These are phyloP conservation scores for Hypericum perforatum DNA, from an alignment of 345 rosid species.

Conservation along the genomic window DNA sequence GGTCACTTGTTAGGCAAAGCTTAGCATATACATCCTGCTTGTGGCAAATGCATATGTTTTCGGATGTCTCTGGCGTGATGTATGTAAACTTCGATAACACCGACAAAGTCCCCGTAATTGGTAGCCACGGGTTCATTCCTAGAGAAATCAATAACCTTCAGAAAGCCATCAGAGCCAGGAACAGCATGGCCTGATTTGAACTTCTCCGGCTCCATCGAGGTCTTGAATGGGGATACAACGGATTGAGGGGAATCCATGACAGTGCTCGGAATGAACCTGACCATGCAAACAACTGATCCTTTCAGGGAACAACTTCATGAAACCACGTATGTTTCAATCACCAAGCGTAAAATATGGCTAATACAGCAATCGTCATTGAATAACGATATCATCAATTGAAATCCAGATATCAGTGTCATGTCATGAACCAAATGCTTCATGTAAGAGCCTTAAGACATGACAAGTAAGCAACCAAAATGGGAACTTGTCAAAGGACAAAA, in stretches of 20 bases:
- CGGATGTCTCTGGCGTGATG: constrained; percentile 97
- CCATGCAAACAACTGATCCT: constrained; percentile 16
- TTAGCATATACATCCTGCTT: too few relatives aligned
- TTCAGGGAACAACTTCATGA: constrained; percentile 7
- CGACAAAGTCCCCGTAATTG: constrained; percentile 36
- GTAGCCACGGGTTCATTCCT: constrained; percentile 24
- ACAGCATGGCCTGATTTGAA: constrained; percentile 37
- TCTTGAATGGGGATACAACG: too few relatives aligned
- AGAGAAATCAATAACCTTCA: constrained; percentile 34
- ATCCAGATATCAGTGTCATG: too few relatives aligned
- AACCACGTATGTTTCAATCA: neutral
- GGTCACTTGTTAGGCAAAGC: too few relatives aligned
- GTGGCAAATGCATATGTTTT: too few relatives aligned
- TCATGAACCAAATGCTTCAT: too few relatives aligned
- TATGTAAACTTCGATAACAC: constrained; percentile 61
- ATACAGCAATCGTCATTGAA: too few relatives aligned
- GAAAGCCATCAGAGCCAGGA: constrained; percentile 21
- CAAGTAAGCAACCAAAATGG: too few relatives aligned
- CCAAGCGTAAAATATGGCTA: too few relatives aligned
- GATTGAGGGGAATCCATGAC: constrained; percentile 93
- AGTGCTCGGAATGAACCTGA: constrained; percentile 23
- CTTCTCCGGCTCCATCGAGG: constrained; percentile 47
- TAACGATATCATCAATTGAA: too few relatives aligned
- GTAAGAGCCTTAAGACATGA: too few relatives aligned
- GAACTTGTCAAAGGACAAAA: too few relatives aligned